phyloP scores from a whole-genome alignment of 2,329 filamentous ascomycete species.

The Neonectria sp. region DNA sequence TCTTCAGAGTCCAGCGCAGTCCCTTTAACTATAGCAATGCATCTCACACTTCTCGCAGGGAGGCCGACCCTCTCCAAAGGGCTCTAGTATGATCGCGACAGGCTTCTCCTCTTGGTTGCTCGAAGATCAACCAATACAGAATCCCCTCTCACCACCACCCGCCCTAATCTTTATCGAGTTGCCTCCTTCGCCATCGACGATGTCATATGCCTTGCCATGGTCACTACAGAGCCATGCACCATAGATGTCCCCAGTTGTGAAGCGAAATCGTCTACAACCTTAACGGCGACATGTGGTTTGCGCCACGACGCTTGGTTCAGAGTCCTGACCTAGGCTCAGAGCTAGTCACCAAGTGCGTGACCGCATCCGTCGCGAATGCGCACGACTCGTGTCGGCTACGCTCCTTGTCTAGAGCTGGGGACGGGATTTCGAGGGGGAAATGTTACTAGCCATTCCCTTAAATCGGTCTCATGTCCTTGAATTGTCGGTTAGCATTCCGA shows the following conservation, averaged over 20 bases:
- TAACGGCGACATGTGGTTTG: conserved; percentile 2
- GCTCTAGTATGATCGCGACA: background rate
- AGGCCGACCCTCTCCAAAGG: background rate
- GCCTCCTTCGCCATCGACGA: background rate
- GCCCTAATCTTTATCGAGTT: background rate
- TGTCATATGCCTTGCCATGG: background rate
- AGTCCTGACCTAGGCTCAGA: background rate
- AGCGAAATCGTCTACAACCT: background rate
- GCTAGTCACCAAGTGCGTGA: background rate
- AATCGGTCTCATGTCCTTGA: conserved; percentile 30
- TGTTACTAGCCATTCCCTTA: conserved; percentile 14
- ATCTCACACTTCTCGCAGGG: background rate
- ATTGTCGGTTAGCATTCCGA: conserved; percentile 18
- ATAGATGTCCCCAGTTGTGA: background rate
- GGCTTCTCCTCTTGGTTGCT: background rate
- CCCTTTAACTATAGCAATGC: background rate
- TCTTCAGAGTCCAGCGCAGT: background rate
- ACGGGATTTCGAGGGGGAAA: background rate
- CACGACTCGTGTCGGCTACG: conserved; percentile 7
- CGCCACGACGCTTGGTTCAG: conserved; percentile 11
- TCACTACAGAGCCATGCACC: conserved; percentile 2
- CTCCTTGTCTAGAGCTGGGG: conserved; percentile 11
- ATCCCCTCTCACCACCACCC: background rate
- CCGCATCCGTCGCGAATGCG: conserved; percentile 5
- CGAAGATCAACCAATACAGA: background rate